Conservation (phyloP, 805 yeast species). For the Metschnikowia amazonensis region DNA sequence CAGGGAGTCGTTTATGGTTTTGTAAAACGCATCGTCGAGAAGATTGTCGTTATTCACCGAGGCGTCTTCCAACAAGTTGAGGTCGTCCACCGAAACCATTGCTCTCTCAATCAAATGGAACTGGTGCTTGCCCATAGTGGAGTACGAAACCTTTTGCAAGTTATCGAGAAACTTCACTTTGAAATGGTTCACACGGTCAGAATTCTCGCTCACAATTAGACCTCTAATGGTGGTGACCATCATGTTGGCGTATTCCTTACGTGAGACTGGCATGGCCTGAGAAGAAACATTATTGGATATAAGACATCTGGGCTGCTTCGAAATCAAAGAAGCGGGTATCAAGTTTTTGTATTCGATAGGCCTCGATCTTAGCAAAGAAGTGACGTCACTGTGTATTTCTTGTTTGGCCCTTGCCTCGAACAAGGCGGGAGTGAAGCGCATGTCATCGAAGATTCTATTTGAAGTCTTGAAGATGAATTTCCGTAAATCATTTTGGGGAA, state of each 20-base stretch:
- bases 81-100: conserved; percentile 28
- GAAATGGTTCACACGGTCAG: conserved; percentile 24
- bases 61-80: conserved; percentile 17
- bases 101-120: conserved; percentile 30
- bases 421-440: conserved; percentile 28
- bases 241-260: conserved; percentile 18
- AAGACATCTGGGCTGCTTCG: conserved; percentile 19
- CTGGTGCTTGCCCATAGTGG: conserved; percentile 30
- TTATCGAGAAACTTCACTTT: conserved; percentile 26
- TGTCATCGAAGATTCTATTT: conserved; percentile 64
- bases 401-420: not conserved
- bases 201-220: conserved; percentile 21
- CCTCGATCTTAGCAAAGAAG: conserved; percentile 24
- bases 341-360: conserved; percentile 37
- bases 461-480: conserved; percentile 53
- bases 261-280: conserved; percentile 32
- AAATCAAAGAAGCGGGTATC: conserved; percentile 14
- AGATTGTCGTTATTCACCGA: conserved; percentile 10
- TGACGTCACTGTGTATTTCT: conserved; percentile 1
- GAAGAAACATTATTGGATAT: conserved; percentile 35
- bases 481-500: conserved; percentile 13
- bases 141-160: not conserved
- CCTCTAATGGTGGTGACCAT: conserved; percentile 29
- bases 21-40: conserved; percentile 35
- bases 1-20: conserved; percentile 22